phyloP scores from a whole-genome alignment of 352 stramenopile species.

The Discostella stelligera region DNA sequence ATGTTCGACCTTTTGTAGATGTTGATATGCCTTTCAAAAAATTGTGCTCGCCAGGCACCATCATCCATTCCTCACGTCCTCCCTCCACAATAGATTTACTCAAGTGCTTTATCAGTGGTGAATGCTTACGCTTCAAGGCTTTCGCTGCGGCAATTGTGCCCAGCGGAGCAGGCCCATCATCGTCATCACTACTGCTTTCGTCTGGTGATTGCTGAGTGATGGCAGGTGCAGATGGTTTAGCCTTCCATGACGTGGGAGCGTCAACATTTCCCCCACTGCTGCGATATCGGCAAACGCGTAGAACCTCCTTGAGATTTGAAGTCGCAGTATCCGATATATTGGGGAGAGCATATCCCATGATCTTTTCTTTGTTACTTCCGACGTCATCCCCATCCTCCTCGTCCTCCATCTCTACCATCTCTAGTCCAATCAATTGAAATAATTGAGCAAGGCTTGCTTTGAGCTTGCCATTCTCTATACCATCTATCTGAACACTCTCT shows the following conservation, averaged over 20 bases:
- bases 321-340: conserved; percentile 17
- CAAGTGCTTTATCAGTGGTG: conserved; percentile 5
- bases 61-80: conserved; percentile 80
- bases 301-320: conserved; percentile 37
- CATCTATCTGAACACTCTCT: conserved; percentile 69
- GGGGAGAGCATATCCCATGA: conserved; percentile 68
- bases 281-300: conserved; percentile 36
- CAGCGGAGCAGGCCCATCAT: conserved; percentile 58
- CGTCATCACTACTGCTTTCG: conserved; percentile 54
- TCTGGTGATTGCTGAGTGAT: conserved; percentile 10
- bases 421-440: conserved; percentile 60
- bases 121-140: conserved; percentile 41
- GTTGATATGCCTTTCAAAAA: conserved; percentile 76
- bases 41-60: conserved; percentile 73
- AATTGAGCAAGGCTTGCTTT: conserved; percentile 52
- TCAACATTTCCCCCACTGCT: conserved; percentile 21
- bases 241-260: conserved; percentile 35
- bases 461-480: conserved; percentile 61
- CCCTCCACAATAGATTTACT: conserved; percentile 12
- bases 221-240: not conserved
- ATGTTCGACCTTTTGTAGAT: conserved; percentile 56
- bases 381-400: conserved; percentile 23
- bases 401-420: conserved; percentile 70
- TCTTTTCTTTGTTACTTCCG: conserved; percentile 18
- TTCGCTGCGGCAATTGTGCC: conserved; percentile 50